Evolutionary conservation across 768 basidiomycete species (phyloP), one percentile per base, ranked within the genome.

Genomic region (Auriscalpium orientale): DNA sequence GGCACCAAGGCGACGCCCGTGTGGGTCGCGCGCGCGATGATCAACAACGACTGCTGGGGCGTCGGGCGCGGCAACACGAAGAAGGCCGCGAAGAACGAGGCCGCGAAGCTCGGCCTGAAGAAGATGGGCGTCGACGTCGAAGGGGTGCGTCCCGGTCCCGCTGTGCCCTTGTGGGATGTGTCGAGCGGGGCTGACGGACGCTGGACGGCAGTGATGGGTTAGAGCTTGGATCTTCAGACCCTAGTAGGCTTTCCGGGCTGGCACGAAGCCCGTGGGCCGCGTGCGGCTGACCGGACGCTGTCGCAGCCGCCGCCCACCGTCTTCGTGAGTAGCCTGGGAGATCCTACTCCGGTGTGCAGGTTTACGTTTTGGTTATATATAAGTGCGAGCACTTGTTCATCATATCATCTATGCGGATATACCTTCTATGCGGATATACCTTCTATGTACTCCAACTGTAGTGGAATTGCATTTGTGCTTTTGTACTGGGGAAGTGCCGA

Each of bases 31-130:
- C 79, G 73, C 58, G 84, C 84, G 40, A 67, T 83, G 46, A 80
- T 90, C 49, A 78, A 84, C 46, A 82, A 82, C 3, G 73, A 79
- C 53, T 71, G 76, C 48, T 76, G 77, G 70, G 89, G 87, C 5
- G 66, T 66, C 12, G 89, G 89, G 1, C 76, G 71, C 54, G 89
- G 87, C 10, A 80, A 78, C 60, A 90, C 87, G 44, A 92, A 91
- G 78, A 88, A 85, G 67, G 78, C 80, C 1, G 89, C 89, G 1
- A 77, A 84, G 65, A 89, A 90, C 64, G 89, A 89, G 65, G 89
- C 89, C 5, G 89, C 89, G 34, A 90, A 88, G 68, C 73, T 82
- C 61, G 89, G 87, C 3, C 73, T 91, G 58, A 67, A 73, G 64
- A 77, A 70, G 55, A 61, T 91, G 67, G 85, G 82, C 2, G 74